Evolutionary conservation across 495 filamentous ascomycete species (phyloP).

Genomic region (Aspergillus coremiiformis): DNA sequence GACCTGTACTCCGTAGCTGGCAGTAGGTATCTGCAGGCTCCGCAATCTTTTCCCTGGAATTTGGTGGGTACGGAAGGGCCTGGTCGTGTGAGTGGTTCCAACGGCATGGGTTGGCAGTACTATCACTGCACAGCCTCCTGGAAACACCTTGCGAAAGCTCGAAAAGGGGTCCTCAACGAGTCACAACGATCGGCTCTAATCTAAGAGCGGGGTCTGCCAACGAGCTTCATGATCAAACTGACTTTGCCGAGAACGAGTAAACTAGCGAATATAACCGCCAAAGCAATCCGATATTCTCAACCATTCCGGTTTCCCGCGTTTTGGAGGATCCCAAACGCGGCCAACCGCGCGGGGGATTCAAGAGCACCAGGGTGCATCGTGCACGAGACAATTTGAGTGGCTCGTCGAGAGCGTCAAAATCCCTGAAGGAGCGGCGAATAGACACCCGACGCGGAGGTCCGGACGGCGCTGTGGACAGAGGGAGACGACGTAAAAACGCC

Average conservation of each 20-base stretch:
- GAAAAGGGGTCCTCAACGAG: neutral
- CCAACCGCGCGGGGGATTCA: neutral
- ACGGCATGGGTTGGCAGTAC: neutral
- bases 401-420: neutral
- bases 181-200: neutral
- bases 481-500: neutral
- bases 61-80: neutral
- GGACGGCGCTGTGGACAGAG: neutral
- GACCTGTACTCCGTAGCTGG: neutral
- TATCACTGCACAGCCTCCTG: constrained; percentile 6
- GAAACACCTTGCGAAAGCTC: neutral
- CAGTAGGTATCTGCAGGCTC: neutral
- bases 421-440: neutral
- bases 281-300: neutral
- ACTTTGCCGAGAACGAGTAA: neutral
- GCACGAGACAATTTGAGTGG: neutral
- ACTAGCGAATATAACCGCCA: neutral
- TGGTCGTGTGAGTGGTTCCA: neutral
- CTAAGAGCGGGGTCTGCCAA: neutral
- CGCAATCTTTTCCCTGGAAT: neutral
- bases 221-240: neutral
- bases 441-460: neutral
- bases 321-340: neutral
- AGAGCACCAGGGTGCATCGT: neutral
- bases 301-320: neutral